Evolutionary conservation across 2,329 filamentous ascomycete species (phyloP), one percentile per base, ranked within the genome.

Genomic region (Fusarium scirpi): DNA sequence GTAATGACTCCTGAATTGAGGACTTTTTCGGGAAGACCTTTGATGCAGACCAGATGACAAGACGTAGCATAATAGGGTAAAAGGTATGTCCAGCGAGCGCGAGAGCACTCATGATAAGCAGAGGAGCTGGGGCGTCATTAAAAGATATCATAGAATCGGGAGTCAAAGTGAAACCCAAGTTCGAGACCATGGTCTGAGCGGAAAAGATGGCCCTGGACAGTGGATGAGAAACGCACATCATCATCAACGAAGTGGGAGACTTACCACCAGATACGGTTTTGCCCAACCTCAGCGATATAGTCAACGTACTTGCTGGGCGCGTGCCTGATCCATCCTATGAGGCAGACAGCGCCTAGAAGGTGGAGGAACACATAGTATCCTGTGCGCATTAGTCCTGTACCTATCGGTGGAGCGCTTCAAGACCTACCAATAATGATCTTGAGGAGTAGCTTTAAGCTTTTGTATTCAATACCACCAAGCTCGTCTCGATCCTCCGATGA

Each of bases 51-150:
- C 88, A 91, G 40, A 92, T 84, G 11, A 86, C 79, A 1, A 90
- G 76, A 1, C 89, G 84, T 0, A 90, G 81, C 55, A 90, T 82
- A 22, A 88, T 79, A 0, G 89, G 89, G 61, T 89, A 91, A 48
- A 82, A 82, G 0, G 86, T 88, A 56, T 87, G 86, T 4, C 86
- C 86, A 1, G 84, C 83, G 9, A 87, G 81, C 5, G 85, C 85
- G 3, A 87, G 70, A 16, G 84, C 77, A 6, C 79, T 81, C 78
- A 87, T 84, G 51, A 86, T 76, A 56, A 87, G 72, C 60, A 87
- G 78, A 4, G 78, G 80, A 65, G 76, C 80, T 2, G 76, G 78
- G 0, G 84, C 83, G 43, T 82, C 81, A 48, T 79, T 80, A 69
- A 87, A 87, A 1, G 78, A 77, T 12, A 85, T 76, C 84, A 87